Evolutionary conservation across 208 protist species (phyloP).

Genomic region (Crithidia thermophila): DNA sequence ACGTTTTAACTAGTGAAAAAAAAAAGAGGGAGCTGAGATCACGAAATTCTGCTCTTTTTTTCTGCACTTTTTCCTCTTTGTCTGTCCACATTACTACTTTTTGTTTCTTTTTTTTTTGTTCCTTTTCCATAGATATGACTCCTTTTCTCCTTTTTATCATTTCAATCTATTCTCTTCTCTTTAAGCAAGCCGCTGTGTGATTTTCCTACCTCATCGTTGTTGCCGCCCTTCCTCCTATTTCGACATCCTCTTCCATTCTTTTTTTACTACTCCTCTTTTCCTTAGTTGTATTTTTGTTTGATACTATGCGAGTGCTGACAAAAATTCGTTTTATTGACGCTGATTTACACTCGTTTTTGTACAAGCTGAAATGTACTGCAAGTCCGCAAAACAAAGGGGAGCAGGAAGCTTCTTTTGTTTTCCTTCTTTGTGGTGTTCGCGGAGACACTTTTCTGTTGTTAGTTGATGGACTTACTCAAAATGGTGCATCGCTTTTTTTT

Average conservation of each 20-base stretch:
- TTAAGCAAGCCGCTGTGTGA: not conserved
- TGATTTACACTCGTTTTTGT: too few relatives aligned
- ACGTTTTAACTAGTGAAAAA: not conserved
- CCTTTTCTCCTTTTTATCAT: slow-evolving; percentile 1
- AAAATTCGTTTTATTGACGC: not conserved
- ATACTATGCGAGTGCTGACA: not conserved
- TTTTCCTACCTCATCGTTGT: slow-evolving; percentile 1
- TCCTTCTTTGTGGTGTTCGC: not conserved
- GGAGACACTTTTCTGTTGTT: too few relatives aligned
- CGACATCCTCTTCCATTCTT: slow-evolving; percentile 14
- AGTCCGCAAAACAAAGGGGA: too few relatives aligned
- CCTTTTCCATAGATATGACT: slow-evolving; percentile 13
- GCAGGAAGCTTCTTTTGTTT: too few relatives aligned
- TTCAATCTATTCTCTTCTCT: slow-evolving; percentile 19
- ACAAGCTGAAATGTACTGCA: too few relatives aligned
- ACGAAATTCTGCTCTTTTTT: slow-evolving; percentile 4
- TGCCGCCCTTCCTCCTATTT: slow-evolving; percentile 5
- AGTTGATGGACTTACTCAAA: too few relatives aligned
- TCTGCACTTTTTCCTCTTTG: slow-evolving; percentile 16
- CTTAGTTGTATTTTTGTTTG: not conserved
- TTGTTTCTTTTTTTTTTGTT: slow-evolving; percentile 18
- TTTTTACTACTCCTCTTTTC: not conserved
- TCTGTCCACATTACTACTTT: not conserved
- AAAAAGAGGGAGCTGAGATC: not conserved
- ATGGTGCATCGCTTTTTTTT: too few relatives aligned